Evolutionary conservation across 1,284 basidiomycete species (phyloP), one percentile per base, ranked within the genome.

Genomic region (Ganoderma lucidum): DNA sequence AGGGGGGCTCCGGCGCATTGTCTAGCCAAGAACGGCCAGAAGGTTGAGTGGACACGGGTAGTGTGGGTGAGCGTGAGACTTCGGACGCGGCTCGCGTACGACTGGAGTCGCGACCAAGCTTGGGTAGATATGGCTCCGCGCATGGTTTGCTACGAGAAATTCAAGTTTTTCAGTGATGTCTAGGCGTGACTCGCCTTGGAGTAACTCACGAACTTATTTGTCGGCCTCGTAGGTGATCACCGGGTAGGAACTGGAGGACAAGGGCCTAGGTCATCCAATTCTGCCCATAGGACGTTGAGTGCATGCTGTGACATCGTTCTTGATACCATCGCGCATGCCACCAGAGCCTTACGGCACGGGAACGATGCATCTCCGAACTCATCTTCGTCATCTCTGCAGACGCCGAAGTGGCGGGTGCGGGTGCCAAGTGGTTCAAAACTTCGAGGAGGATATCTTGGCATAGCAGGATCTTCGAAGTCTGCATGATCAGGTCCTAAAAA

Each of bases 31-130:
- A 56, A 56, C 5, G 53, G 28, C 19, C 19, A 42, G 39, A 32
- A n/a, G 37, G 42, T 15, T 8, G n/a, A 10, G 19, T 62, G 39
- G 41, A 62, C 12, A 8, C 41, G 4, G 41, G 28, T 19, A 15
- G 39, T 12, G 2, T n/a, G 12, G 1, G n/a, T 3, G 28, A 62
- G 15, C 14, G n/a, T 44, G 12, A 62, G 60, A 1, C 23, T 44
- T n/a, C 60, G 60, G 23, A 62, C 41, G 28, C 60, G 60, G 8
- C 14, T 62, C 15, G 60, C 39, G 42, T 62, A 62, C 5, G 41
- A 30, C 23, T 30, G 41, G 41, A 62, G 42, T 28, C 60, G 60
- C 9, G 60, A 62, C 28, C 39, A 42, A 17, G 39, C 41, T 62
- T 23, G 8, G 17, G 42, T 5, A 23, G 42, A 62, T 23, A 44